phyloP scores from a whole-genome alignment of 257 asterid genomes.

The Pogostemon cablin region DNA sequence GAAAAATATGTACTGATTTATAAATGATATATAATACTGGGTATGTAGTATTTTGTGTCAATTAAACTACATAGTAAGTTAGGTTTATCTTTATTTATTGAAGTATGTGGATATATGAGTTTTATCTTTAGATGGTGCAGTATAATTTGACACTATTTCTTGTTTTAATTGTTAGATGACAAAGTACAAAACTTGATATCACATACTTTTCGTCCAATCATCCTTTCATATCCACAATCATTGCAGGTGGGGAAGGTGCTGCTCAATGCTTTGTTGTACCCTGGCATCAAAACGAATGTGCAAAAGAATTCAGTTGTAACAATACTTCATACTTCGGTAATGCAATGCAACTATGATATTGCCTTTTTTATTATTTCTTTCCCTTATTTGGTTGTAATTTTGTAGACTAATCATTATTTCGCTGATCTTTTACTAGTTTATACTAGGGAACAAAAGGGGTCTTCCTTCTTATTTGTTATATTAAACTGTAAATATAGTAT shows the following conservation, averaged over 20 bases:
- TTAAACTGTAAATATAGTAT: background rate
- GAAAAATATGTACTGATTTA: slow-evolving; percentile 23
- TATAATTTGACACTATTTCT: background rate
- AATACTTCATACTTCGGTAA: slow-evolving; percentile 74
- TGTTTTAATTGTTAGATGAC: background rate
- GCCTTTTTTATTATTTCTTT: slow-evolving; percentile 5
- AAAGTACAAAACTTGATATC: slow-evolving; percentile 17
- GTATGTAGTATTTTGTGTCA: slow-evolving; percentile 1
- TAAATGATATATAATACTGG: background rate
- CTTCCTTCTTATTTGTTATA: slow-evolving; percentile 11
- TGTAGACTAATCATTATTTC: background rate
- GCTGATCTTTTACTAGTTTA: slow-evolving; percentile 11
- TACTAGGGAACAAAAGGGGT: background rate
- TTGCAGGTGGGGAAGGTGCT: slow-evolving; percentile 81
- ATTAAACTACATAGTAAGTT: background rate
- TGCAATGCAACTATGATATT: slow-evolving; percentile 23
- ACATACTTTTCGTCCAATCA: slow-evolving; percentile 22
- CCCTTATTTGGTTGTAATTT: slow-evolving; percentile 1
- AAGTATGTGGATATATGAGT: slow-evolving; percentile 1
- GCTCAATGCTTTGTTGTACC: slow-evolving; percentile 84
- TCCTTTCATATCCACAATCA: slow-evolving; percentile 23
- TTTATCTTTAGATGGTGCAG: slow-evolving; percentile 6
- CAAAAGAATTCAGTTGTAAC: slow-evolving; percentile 81
- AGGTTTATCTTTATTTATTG: slow-evolving; percentile 32
- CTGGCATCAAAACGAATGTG: slow-evolving; percentile 80